Evolutionary conservation across 805 yeast genomes (phyloP).

Genomic region (Hanseniaspora nectarophila): DNA sequence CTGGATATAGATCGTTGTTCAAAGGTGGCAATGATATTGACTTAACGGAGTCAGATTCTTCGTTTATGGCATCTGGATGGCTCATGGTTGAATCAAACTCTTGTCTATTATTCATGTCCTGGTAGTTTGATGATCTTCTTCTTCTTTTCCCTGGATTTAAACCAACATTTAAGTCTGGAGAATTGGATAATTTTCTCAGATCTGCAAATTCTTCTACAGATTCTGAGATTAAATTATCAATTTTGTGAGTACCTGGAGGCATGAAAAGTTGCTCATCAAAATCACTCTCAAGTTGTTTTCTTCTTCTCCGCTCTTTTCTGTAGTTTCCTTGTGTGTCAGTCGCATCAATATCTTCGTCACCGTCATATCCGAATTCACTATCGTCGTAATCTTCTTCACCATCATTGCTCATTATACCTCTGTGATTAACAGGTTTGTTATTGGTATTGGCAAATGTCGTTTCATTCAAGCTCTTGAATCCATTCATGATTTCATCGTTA

Average conservation of each 20-base stretch:
- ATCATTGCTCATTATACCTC: constrained; percentile 11
- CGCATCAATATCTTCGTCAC: constrained; percentile 21
- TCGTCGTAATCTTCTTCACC: constrained; percentile 14
- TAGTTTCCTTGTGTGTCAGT: constrained; percentile 22
- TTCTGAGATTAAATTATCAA: constrained; percentile 6
- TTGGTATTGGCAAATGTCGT: background rate
- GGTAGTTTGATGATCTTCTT: constrained; percentile 14
- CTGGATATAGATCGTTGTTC: background rate
- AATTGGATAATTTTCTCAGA: background rate
- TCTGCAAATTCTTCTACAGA: background rate
- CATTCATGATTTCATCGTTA: background rate
- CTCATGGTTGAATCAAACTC: background rate
- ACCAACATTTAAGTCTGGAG: constrained; percentile 6
- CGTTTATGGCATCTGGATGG: background rate
- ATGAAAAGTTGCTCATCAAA: constrained; percentile 13
- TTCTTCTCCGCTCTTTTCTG: constrained; percentile 16
- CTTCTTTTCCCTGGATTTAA: constrained; percentile 9
- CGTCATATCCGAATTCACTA: constrained; percentile 12
- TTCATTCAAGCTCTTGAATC: background rate
- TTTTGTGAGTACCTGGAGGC: constrained; percentile 8
- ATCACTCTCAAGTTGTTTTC: constrained; percentile 13
- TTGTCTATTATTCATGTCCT: background rate
- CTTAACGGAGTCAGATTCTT: background rate
- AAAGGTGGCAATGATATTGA: background rate
- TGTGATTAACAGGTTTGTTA: background rate